Conservation (phyloP, 352 stramenopile genomes). For the Plasmopara muralis region DNA sequence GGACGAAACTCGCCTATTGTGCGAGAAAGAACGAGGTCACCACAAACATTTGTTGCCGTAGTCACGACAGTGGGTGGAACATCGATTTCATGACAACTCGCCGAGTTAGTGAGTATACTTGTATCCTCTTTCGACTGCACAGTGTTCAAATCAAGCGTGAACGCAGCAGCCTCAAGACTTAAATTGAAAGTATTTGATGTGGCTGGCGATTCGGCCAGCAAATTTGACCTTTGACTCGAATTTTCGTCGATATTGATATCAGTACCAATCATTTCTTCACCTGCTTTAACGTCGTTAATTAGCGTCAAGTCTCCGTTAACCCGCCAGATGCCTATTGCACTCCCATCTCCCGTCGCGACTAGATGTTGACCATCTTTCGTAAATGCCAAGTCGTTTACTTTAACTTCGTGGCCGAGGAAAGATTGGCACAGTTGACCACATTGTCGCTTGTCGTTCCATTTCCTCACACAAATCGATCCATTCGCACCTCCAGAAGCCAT, state of each 20-base stretch:
- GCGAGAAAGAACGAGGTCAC: slow-evolving; percentile 8
- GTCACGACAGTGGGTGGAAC: slow-evolving; percentile 1
- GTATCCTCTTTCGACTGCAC: not conserved
- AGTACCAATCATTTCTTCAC: not conserved
- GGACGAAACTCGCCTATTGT: slow-evolving; percentile 14
- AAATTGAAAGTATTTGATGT: slow-evolving; percentile 21
- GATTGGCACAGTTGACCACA: slow-evolving; percentile 52
- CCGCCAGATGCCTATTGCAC: slow-evolving; percentile 49
- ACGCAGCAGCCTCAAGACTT: slow-evolving; percentile 29
- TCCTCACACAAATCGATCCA: slow-evolving; percentile 56
- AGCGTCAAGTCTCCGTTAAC: slow-evolving; percentile 40
- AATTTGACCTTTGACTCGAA: slow-evolving; percentile 11
- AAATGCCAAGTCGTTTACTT: slow-evolving; percentile 35
- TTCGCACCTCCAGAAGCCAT: slow-evolving; percentile 51
- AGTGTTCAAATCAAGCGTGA: slow-evolving; percentile 17
- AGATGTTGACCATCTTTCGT: slow-evolving; percentile 34
- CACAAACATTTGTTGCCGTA: not conserved
- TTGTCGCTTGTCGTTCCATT: slow-evolving; percentile 42
- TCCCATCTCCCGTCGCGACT: slow-evolving; percentile 36
- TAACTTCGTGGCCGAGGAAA: slow-evolving; percentile 39
- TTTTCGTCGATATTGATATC: not conserved
- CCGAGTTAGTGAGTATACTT: slow-evolving; percentile 10
- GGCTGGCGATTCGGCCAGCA: slow-evolving; percentile 8
- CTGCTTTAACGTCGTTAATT: not conserved
- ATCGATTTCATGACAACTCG: not conserved